Evolutionary conservation across 2,329 filamentous ascomycete species (phyloP).

Genomic region (Fusarium miscanthi): DNA sequence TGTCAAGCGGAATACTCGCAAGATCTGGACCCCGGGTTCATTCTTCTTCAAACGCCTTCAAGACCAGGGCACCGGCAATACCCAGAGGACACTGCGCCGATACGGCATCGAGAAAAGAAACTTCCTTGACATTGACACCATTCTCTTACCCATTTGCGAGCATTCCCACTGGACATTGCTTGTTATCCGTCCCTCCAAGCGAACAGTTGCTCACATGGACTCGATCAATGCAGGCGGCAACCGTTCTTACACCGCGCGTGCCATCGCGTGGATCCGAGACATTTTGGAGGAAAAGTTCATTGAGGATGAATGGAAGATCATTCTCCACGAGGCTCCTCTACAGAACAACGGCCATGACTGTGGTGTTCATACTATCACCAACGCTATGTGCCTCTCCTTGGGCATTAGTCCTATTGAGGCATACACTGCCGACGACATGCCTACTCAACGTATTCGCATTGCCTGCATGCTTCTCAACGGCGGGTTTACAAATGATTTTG

Average conservation of each 20-base stretch:
- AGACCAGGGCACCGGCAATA: slow-evolving; percentile 58
- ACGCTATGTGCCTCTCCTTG: slow-evolving; percentile 71
- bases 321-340: slow-evolving; percentile 60
- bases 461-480: slow-evolving; percentile 74
- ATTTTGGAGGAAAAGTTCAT: slow-evolving; percentile 66
- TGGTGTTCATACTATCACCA: slow-evolving; percentile 81
- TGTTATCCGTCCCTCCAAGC: slow-evolving; percentile 70
- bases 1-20: slow-evolving; percentile 61
- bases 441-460: slow-evolving; percentile 69
- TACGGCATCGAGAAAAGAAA: slow-evolving; percentile 68
- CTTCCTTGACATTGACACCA: slow-evolving; percentile 71
- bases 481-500: slow-evolving; percentile 72
- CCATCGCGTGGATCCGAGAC: slow-evolving; percentile 66
- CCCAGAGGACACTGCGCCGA: slow-evolving; percentile 67
- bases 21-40: slow-evolving; percentile 71
- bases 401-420: slow-evolving; percentile 62
- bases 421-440: slow-evolving; percentile 66
- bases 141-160: slow-evolving; percentile 77
- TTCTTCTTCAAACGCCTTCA: slow-evolving; percentile 71
- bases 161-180: slow-evolving; percentile 77
- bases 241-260: slow-evolving; percentile 54
- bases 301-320: slow-evolving; percentile 68
- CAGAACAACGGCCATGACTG: slow-evolving; percentile 80
- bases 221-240: slow-evolving; percentile 63
- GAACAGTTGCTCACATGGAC: slow-evolving; percentile 76